A percentile compares a stretch with the other conserved stretches of the same genome.
Evolutionary conservation across 345 rosid species (phyloP).

Genomic region (Anastatica hierochuntica): DNA sequence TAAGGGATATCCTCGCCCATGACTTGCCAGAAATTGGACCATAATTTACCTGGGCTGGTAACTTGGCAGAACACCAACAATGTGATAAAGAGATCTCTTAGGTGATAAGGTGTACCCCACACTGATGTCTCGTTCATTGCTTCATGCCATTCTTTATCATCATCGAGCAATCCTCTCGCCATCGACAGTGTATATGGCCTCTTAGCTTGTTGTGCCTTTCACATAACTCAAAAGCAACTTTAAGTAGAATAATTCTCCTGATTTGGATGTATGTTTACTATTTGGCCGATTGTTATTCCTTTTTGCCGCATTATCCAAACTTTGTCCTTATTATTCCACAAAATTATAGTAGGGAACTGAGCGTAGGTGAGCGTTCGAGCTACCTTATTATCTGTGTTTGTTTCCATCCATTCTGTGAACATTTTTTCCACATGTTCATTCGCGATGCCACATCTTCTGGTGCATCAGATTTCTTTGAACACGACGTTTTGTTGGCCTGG

Average conservation of each 20-base stretch:
- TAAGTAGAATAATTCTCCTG: neutral
- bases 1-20: too few species aligned
- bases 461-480: neutral
- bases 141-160: too few species aligned
- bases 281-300: neutral
- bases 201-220: neutral
- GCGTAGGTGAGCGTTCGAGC: neutral
- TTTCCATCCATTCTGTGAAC: neutral
- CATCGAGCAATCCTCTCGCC: neutral
- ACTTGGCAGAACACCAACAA: too few species aligned
- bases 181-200: neutral
- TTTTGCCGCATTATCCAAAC: neutral
- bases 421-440: neutral
- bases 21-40: too few species aligned
- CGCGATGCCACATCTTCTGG: neutral
- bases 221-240: neutral
- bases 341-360: neutral
- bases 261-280: neutral
- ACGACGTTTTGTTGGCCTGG: neutral
- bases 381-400: neutral
- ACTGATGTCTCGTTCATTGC: too few species aligned
- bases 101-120: too few species aligned
- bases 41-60: too few species aligned
- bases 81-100: too few species aligned
- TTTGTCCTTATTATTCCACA: neutral